Conservation (phyloP, 2,329 filamentous ascomycete species). For the Venturia aucupariae region DNA sequence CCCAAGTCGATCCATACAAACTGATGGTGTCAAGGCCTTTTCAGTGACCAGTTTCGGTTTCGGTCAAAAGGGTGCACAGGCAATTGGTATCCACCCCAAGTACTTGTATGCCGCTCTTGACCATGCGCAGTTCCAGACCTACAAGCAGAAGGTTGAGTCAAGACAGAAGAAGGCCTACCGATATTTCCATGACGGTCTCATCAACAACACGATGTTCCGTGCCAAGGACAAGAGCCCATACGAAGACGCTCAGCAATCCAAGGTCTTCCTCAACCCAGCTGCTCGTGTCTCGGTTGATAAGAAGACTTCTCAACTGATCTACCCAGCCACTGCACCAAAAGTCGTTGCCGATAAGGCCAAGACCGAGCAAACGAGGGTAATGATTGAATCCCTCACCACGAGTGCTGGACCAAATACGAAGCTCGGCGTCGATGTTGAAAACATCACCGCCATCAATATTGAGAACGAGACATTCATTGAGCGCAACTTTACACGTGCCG, state of each 20-base stretch:
- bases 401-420: slow-evolving; percentile 44
- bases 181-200: slow-evolving; percentile 95
- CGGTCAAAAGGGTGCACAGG: slow-evolving; percentile 97
- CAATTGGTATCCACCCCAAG: slow-evolving; percentile 91
- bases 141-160: slow-evolving; percentile 80
- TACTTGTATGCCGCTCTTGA: slow-evolving; percentile 95
- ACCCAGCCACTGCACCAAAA: slow-evolving; percentile 54
- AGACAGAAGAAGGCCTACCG: slow-evolving; percentile 98
- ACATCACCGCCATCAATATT: slow-evolving; percentile 78
- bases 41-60: slow-evolving; percentile 98
- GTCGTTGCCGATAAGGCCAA: slow-evolving; percentile 53
- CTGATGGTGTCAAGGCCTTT: slow-evolving; percentile 96
- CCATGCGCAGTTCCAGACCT: slow-evolving; percentile 68
- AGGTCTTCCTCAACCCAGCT: slow-evolving; percentile 88
- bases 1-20: slow-evolving; percentile 90
- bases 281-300: slow-evolving; percentile 78
- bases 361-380: slow-evolving; percentile 58
- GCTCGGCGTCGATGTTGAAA: slow-evolving; percentile 90
- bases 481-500: slow-evolving; percentile 81
- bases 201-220: slow-evolving; percentile 96
- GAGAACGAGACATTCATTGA: slow-evolving; percentile 89
- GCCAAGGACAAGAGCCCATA: slow-evolving; percentile 91
- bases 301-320: slow-evolving; percentile 73
- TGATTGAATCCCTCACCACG: slow-evolving; percentile 69
- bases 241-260: slow-evolving; percentile 73